phyloP scores from a whole-genome alignment of 2,329 filamentous ascomycete genomes.

The Mariannaea sp. region DNA sequence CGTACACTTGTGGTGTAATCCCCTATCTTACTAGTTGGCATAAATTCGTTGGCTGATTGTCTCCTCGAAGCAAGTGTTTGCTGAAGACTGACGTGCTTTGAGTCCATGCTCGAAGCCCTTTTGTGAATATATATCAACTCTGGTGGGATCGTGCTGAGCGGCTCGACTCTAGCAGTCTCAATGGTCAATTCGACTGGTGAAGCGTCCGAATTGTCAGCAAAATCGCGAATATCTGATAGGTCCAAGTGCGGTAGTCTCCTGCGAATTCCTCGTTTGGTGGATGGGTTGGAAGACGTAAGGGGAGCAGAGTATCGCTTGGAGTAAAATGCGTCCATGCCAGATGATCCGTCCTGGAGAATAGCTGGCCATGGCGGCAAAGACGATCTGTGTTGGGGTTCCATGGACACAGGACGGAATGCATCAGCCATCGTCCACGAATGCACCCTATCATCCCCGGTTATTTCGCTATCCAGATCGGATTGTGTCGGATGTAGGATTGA shows the following conservation, averaged over 20 bases:
- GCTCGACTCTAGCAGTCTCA: neutral
- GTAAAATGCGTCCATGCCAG: too few relatives aligned
- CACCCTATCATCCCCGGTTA: neutral
- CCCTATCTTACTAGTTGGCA: too few relatives aligned
- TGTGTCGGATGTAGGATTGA: neutral
- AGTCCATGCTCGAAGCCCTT: neutral
- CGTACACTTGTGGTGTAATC: too few relatives aligned
- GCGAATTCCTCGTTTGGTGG: neutral
- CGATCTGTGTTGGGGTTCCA: neutral
- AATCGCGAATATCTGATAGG: neutral
- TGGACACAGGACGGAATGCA: neutral
- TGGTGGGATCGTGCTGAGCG: neutral
- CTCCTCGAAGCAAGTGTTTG: neutral
- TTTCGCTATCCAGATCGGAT: neutral
- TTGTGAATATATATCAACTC: neutral
- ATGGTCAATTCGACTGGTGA: neutral
- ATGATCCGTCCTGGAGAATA: neutral
- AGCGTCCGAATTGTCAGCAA: neutral
- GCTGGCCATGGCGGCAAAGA: neutral
- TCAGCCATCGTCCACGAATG: neutral
- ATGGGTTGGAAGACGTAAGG: neutral
- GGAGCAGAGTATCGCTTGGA: neutral
- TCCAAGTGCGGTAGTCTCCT: neutral
- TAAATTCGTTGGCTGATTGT: neutral
- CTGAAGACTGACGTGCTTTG: neutral